Percentiles rank a stretch among this genome's conserved stretches.
Evolutionary conservation across 768 basidiomycete species (phyloP).

Genomic region (Tricholomella constricta): DNA sequence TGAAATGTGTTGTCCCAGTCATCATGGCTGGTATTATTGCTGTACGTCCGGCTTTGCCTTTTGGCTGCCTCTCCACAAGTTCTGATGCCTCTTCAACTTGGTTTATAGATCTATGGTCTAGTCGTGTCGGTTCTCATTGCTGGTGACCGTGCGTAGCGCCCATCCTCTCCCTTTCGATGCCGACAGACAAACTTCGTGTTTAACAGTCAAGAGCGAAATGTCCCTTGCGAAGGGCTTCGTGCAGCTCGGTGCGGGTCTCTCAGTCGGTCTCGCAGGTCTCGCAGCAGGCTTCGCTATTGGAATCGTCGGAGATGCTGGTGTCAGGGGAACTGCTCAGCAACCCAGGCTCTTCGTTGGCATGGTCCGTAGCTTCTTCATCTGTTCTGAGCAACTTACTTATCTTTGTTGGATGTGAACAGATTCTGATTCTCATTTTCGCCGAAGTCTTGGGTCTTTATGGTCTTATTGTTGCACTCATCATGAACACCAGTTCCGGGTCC

Average conservation of each 20-base stretch:
- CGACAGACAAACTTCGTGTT: background rate
- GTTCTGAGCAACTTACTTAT: slow-evolving; percentile 1
- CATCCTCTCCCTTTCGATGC: background rate
- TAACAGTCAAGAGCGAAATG: slow-evolving; percentile 71
- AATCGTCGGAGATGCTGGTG: slow-evolving; percentile 98
- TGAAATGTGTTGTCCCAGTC: slow-evolving; percentile 96
- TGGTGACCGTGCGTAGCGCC: slow-evolving; percentile 65
- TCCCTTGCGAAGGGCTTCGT: slow-evolving; percentile 92
- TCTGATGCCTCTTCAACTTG: background rate
- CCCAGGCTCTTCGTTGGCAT: slow-evolving; percentile 93
- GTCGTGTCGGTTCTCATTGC: slow-evolving; percentile 99
- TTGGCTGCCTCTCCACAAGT: background rate
- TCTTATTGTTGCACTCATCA: slow-evolving; percentile 93
- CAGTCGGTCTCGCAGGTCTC: slow-evolving; percentile 92
- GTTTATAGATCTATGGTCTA: slow-evolving; percentile 85
- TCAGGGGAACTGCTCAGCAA: slow-evolving; percentile 96
- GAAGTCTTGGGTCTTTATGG: slow-evolving; percentile 63
- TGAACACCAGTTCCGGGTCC: slow-evolving; percentile 71
- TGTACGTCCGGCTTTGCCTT: slow-evolving; percentile 51
- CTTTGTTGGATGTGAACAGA: slow-evolving; percentile 42
- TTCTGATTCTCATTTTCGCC: slow-evolving; percentile 97
- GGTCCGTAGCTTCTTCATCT: slow-evolving; percentile 44
- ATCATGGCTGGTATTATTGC: slow-evolving; percentile 99
- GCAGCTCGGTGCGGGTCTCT: slow-evolving; percentile 91
- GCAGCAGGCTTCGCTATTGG: slow-evolving; percentile 98